phyloP scores from a whole-genome alignment of 805 yeast species.

The Starmerella khaoyaiensis region DNA sequence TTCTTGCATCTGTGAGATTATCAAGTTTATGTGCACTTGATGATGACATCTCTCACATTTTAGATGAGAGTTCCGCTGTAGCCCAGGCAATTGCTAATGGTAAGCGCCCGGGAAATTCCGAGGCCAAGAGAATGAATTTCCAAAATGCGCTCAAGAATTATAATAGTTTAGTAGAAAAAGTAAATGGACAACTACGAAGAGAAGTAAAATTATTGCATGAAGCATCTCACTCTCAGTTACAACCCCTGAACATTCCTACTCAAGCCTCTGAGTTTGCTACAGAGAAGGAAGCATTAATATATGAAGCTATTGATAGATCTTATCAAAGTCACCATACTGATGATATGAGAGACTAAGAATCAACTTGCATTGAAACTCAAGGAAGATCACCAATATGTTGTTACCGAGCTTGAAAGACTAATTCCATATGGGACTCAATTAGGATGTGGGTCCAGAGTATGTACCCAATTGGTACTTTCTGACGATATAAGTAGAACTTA shows the following conservation, averaged over 20 bases:
- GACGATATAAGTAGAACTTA: no score
- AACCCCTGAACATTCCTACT: constrained; percentile 57
- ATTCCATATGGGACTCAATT: no score
- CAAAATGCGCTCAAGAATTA: constrained; percentile 35
- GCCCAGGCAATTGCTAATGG: constrained; percentile 24
- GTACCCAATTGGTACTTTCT: no score
- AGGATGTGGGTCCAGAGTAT: no score
- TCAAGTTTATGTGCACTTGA: constrained; percentile 24
- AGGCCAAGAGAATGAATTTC: constrained; percentile 31
- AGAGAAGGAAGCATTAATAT: constrained; percentile 37
- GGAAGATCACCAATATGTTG: no score
- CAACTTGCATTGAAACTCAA: no score
- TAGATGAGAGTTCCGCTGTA: constrained; percentile 23
- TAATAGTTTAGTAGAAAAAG: constrained; percentile 41
- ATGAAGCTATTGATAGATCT: constrained; percentile 17
- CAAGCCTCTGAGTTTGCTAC: constrained; percentile 58
- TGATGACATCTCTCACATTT: constrained; percentile 17
- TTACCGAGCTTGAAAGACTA: no score
- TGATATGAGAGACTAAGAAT: not conserved
- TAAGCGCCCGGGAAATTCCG: constrained; percentile 17
- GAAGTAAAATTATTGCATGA: constrained; percentile 53
- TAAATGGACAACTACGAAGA: constrained; percentile 47
- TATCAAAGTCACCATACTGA: no score
- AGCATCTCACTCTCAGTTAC: constrained; percentile 36
- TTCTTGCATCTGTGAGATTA: constrained; percentile 22